Conservation (phyloP, 2,329 filamentous ascomycete species). For the Dactylonectria macrodidyma region DNA sequence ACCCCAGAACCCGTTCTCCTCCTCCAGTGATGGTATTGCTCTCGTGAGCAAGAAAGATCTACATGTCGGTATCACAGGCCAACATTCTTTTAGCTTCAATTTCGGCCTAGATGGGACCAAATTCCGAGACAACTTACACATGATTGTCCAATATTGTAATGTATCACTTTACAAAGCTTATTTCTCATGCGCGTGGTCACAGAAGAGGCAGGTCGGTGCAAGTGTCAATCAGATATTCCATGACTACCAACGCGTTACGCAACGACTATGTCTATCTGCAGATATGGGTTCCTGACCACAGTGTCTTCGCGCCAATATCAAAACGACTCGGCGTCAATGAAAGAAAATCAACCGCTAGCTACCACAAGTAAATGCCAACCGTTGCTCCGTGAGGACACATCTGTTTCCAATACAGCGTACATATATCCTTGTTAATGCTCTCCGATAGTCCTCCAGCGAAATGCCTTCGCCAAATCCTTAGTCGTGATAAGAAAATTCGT, state of each 20-base stretch:
- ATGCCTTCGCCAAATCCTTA: conserved; percentile 39
- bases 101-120: not conserved
- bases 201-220: not conserved
- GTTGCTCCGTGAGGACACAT: conserved; percentile 42
- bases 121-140: not conserved
- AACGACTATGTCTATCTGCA: conserved; percentile 21
- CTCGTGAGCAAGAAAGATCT: conserved; percentile 1
- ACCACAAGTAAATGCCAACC: conserved; percentile 32
- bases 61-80: conserved; percentile 20
- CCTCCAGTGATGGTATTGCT: not conserved
- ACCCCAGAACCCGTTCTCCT: conserved; percentile 14
- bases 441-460: conserved; percentile 19
- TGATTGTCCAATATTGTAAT: not conserved
- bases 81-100: conserved; percentile 21
- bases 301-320: conserved; percentile 29
- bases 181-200: not conserved
- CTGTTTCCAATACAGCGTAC: conserved; percentile 37
- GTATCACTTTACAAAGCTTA: conserved; percentile 1
- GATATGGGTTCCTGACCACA: conserved; percentile 25
- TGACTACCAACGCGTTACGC: conserved; percentile 11
- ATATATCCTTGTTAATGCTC: conserved; percentile 34
- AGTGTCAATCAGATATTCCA: not conserved
- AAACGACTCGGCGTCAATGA: conserved; percentile 18
- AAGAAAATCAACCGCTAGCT: conserved; percentile 24
- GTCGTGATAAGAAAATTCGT: conserved; percentile 42